Evolutionary conservation across 257 asterid genomes (phyloP).

Genomic region (Nicotiana tomentosiformis): DNA sequence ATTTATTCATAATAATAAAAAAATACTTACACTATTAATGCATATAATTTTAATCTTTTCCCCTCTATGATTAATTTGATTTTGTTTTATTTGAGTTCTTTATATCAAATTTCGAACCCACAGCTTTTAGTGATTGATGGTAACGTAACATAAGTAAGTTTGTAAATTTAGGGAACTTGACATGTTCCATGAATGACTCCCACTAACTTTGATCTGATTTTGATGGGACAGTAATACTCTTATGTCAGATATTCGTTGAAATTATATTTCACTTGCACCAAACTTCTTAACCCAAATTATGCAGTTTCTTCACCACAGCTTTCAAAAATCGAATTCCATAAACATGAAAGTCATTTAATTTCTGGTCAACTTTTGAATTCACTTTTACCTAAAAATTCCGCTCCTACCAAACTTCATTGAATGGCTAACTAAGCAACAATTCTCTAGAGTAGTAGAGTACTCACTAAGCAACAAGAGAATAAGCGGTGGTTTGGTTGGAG

Average conservation of each 20-base stretch:
- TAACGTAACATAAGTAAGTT: background rate
- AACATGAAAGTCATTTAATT: background rate
- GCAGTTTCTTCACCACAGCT: background rate
- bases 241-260: background rate
- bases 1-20: no score
- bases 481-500: background rate
- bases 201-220: slow-evolving; percentile 8
- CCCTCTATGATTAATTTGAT: no score
- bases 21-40: no score
- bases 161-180: background rate
- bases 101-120: no score
- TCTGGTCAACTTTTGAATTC: background rate
- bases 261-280: background rate
- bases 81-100: no score
- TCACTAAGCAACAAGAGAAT: background rate
- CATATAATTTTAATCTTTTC: no score
- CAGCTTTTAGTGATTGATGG: background rate
- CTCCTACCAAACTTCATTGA: background rate
- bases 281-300: background rate
- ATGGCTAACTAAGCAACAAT: no score
- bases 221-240: slow-evolving; percentile 8
- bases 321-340: background rate
- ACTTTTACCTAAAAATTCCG: background rate
- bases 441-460: no score
- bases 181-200: background rate